Percentiles rank a stretch among this genome's conserved stretches.
Evolutionary conservation across 331 rosid species (phyloP).

Genomic region (Acacia concinna): DNA sequence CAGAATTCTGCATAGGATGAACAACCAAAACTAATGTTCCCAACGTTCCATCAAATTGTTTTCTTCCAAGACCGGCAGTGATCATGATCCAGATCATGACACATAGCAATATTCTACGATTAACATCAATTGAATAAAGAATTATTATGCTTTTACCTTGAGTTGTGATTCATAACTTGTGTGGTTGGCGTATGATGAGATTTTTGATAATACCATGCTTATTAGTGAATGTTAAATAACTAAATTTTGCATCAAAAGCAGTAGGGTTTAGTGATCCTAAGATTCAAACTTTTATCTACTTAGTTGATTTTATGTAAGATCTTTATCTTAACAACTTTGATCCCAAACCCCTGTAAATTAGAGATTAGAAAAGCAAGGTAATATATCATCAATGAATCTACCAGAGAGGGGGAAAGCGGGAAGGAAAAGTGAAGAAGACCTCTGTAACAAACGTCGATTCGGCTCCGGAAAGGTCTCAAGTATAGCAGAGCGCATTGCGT

Average conservation of each 20-base stretch:
- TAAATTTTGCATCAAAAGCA: not conserved
- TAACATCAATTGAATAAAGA: not conserved
- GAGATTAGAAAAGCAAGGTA: not conserved
- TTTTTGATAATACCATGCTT: not conserved
- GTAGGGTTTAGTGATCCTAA: not conserved
- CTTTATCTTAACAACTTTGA: not conserved
- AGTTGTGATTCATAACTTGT: not conserved
- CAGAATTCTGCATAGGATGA: constrained; percentile 62
- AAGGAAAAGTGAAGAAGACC: constrained; percentile 44
- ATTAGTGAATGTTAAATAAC: not conserved
- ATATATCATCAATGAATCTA: not conserved
- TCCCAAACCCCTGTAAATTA: not conserved
- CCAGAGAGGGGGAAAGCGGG: not conserved
- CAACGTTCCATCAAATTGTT: not conserved
- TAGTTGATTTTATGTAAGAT: not conserved
- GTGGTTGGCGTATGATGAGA: not conserved
- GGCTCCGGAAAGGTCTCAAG: constrained; percentile 97
- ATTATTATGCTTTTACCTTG: not conserved
- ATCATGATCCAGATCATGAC: not conserved
- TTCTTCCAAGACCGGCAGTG: not conserved
- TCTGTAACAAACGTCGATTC: constrained; percentile 89
- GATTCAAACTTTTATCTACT: not conserved
- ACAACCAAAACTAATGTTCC: not conserved
- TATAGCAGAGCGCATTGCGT: constrained; percentile 86
- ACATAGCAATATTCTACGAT: not conserved